These are phyloP conservation scores for Carallia pectinifolia DNA, from an alignment of 345 rosid genomes.

Conservation along the genomic window DNA sequence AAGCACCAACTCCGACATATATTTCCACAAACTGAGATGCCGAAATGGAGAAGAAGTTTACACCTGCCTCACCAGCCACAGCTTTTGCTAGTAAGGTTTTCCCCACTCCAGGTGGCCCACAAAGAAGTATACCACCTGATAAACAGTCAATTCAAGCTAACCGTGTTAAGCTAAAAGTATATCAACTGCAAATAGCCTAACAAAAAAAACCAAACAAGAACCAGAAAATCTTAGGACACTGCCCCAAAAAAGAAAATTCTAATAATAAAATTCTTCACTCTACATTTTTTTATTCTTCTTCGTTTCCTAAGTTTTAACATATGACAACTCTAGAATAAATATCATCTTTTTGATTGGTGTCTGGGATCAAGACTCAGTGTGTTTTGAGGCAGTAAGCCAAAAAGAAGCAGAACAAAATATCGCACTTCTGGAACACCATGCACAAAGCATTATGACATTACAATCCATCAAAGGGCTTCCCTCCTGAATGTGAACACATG, in stretches of 20 bases:
- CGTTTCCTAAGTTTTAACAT: neutral
- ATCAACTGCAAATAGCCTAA: too few relatives aligned
- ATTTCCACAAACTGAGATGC: constrained; percentile 97
- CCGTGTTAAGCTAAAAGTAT: constrained; percentile 7
- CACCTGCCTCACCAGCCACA: constrained; percentile 98
- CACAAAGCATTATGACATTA: too few relatives aligned
- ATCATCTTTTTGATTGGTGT: neutral
- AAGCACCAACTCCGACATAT: constrained; percentile 94
- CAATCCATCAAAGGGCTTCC: neutral
- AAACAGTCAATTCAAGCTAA: constrained; percentile 23
- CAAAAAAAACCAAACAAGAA: too few relatives aligned
- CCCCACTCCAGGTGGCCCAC: constrained; percentile 96
- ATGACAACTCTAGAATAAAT: neutral
- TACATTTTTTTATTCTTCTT: neutral
- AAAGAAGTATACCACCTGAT: constrained; percentile 91
- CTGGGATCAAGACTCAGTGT: neutral
- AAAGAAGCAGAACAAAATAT: neutral
- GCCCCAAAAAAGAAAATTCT: neutral
- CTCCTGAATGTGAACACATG: neutral
- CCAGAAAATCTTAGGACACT: too few relatives aligned
- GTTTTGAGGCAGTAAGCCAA: neutral
- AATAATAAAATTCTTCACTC: constrained; percentile 1
- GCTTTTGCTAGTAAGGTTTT: constrained; percentile 93
- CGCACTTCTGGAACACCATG: too few relatives aligned
- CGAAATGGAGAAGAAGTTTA: constrained; percentile 93